phyloP scores from a whole-genome alignment of 805 yeast genomes.

The Isabelozyma gotoi region DNA sequence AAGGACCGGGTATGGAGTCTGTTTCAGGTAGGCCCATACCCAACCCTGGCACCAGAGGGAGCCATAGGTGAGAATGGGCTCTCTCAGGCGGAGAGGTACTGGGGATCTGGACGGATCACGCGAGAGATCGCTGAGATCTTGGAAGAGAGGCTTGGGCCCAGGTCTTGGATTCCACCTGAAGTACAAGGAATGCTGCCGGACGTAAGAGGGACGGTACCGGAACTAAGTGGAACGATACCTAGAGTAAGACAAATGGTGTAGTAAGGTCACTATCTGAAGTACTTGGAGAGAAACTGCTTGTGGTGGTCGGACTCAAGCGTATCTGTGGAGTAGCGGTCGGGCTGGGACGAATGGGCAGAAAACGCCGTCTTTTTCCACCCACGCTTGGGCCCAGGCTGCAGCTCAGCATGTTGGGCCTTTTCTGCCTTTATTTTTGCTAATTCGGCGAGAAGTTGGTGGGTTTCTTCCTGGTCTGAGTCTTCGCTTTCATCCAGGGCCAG shows the following conservation, averaged over 20 bases:
- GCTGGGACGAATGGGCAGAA: neutral
- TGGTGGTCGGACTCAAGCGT: conserved; percentile 35
- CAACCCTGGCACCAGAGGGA: no score
- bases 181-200: no score
- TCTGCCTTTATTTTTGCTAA: conserved; percentile 13
- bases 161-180: no score
- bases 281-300: conserved; percentile 34
- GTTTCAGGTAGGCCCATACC: no score
- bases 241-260: neutral
- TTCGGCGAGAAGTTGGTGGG: neutral
- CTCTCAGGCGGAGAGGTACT: no score
- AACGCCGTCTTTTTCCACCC: conserved; percentile 32
- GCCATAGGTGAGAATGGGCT: no score
- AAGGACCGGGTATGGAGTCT: no score
- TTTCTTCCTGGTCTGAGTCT: conserved; percentile 2
- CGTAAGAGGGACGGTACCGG: no score
- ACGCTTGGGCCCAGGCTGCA: conserved; percentile 13
- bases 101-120: no score
- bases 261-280: conserved; percentile 18
- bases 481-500: neutral
- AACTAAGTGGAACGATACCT: no score
- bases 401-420: conserved; percentile 5
- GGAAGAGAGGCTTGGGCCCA: no score
- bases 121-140: no score
- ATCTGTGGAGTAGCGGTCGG: conserved; percentile 25